Evolutionary conservation across 352 stramenopile species (phyloP).

Genomic region (Globisporangium uncinulatum): DNA sequence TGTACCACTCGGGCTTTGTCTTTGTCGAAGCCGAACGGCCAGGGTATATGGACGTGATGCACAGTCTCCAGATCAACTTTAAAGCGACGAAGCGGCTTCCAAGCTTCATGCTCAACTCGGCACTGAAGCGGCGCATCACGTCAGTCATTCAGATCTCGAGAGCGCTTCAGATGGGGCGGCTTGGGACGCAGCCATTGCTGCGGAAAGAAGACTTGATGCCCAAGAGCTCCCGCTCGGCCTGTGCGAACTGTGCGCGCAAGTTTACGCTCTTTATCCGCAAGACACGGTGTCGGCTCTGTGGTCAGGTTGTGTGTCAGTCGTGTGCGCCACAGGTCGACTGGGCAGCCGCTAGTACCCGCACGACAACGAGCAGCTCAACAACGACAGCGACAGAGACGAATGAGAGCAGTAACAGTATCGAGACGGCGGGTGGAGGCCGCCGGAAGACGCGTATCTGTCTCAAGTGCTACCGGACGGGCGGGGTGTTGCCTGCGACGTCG

Average conservation of each 20-base stretch:
- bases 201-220: constrained; percentile 64
- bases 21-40: constrained; percentile 72
- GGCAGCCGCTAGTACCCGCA: constrained; percentile 14
- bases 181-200: constrained; percentile 53
- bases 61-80: constrained; percentile 84
- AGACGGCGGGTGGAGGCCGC: constrained; percentile 4
- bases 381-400: no score
- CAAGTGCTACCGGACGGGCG: constrained; percentile 38
- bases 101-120: constrained; percentile 57
- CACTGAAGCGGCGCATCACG: constrained; percentile 56
- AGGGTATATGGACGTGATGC: constrained; percentile 83
- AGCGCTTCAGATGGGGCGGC: constrained; percentile 54
- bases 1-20: constrained; percentile 79
- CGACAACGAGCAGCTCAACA: neutral
- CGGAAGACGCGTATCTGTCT: constrained; percentile 58
- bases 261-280: constrained; percentile 74
- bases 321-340: constrained; percentile 59
- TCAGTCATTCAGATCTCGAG: constrained; percentile 58
- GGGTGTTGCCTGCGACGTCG: constrained; percentile 6
- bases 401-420: neutral
- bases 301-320: constrained; percentile 67
- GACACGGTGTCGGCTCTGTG: constrained; percentile 63
- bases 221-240: constrained; percentile 49
- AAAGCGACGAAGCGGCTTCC: constrained; percentile 61
- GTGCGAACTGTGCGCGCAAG: constrained; percentile 52